Evolutionary conservation across 495 filamentous ascomycete genomes (phyloP).

Genomic region (Hypoxylon lienhwacheense): DNA sequence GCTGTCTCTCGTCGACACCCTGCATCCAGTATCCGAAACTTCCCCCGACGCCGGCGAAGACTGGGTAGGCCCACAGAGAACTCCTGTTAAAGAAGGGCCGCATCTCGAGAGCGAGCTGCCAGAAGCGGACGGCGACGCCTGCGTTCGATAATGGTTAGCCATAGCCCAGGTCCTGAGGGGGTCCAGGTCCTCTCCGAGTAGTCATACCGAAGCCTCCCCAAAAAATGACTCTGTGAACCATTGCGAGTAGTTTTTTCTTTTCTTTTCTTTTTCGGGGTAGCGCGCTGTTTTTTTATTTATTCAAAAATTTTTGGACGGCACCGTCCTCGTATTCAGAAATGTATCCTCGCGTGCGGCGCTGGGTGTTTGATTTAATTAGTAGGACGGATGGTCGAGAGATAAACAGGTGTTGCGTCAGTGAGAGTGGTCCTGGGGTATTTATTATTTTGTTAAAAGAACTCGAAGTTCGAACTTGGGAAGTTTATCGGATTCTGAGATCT

Average conservation of each 20-base stretch:
- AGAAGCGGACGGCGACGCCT: constrained; percentile 89
- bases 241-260: too few species aligned
- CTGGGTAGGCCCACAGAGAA: constrained; percentile 85
- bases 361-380: too few species aligned
- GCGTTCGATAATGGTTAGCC: constrained; percentile 9
- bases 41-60: constrained; percentile 81
- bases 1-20: constrained; percentile 79
- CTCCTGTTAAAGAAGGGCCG: constrained; percentile 81
- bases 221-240: constrained; percentile 80
- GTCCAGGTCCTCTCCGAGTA: constrained; percentile 16
- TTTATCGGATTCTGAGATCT: constrained; percentile 21
- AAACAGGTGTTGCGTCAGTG: neutral
- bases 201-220: constrained; percentile 93
- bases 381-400: too few species aligned
- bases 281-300: too few species aligned
- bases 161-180: constrained; percentile 8
- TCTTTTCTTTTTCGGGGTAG: too few species aligned
- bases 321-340: too few species aligned
- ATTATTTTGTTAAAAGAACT: neutral
- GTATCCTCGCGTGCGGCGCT: too few species aligned
- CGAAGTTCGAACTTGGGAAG: constrained; percentile 11
- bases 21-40: constrained; percentile 96
- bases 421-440: constrained; percentile 2
- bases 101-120: constrained; percentile 98
- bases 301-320: too few species aligned